A percentile compares a stretch with the other conserved stretches of the same genome.
These are phyloP conservation scores for Dactylellina sp. DNA, from an alignment of 2,329 filamentous ascomycete species.

Conservation along the genomic window DNA sequence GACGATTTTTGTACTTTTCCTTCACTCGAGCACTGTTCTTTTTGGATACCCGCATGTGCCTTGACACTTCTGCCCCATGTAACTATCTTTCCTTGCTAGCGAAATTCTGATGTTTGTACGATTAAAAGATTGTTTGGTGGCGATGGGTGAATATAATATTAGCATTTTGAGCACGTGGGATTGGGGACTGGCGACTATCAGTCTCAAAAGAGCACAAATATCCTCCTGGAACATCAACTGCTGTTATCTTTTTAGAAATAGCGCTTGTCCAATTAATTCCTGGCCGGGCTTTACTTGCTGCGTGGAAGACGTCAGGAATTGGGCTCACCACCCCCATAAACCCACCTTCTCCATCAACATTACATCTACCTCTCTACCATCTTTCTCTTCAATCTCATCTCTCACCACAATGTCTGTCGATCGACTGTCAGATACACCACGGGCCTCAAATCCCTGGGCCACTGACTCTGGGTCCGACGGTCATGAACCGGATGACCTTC, in stretches of 20 bases:
- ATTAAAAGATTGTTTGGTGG: not conserved
- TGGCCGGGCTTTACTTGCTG: no score
- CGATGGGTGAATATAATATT: not conserved
- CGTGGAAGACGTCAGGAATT: not conserved
- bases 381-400: not conserved
- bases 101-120: no score
- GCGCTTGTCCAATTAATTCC: no score
- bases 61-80: no score
- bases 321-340: not conserved
- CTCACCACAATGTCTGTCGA: constrained; percentile 1
- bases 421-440: not conserved
- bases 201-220: constrained; percentile 30
- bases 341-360: no score
- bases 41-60: constrained; percentile 6
- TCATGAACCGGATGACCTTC: not conserved
- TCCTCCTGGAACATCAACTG: not conserved
- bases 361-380: no score
- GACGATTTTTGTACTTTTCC: not conserved
- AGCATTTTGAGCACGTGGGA: not conserved
- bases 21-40: not conserved
- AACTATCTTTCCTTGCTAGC: not conserved
- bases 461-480: not conserved
- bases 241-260: not conserved
- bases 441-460: constrained; percentile 9
- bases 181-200: constrained; percentile 18